These are phyloP conservation scores for Mercurialis annua DNA, from an alignment of 345 rosid genomes.

Conservation along the genomic window DNA sequence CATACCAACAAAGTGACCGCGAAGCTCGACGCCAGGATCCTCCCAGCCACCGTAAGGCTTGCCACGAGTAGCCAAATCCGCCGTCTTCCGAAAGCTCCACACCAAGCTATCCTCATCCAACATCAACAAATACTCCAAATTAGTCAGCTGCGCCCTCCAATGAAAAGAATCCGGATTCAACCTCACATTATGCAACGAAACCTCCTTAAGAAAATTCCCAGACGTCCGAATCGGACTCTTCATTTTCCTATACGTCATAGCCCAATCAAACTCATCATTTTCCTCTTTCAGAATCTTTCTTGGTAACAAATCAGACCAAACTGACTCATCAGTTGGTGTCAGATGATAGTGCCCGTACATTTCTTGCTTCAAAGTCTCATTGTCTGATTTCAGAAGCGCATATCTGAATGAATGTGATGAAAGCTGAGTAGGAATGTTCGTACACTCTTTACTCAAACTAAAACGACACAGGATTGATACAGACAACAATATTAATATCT, in stretches of 20 bases:
- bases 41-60: constrained; percentile 90
- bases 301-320: constrained; percentile 71
- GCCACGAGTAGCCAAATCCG: constrained; percentile 68
- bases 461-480: constrained; percentile 20
- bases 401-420: constrained; percentile 71
- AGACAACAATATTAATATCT: constrained; percentile 18
- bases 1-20: constrained; percentile 95
- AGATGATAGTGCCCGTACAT: constrained; percentile 76
- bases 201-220: constrained; percentile 58
- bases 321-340: constrained; percentile 73
- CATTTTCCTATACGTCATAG: constrained; percentile 62
- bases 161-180: constrained; percentile 58
- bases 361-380: constrained; percentile 61
- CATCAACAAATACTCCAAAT: constrained; percentile 78
- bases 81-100: constrained; percentile 83
- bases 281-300: constrained; percentile 66
- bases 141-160: constrained; percentile 80
- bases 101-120: constrained; percentile 71
- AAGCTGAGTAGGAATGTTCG: constrained; percentile 54
- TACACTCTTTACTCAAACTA: constrained; percentile 73
- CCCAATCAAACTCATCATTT: constrained; percentile 65
- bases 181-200: constrained; percentile 77
- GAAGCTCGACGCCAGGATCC: constrained; percentile 55
- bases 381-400: constrained; percentile 56
- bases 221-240: constrained; percentile 41